Conservation (phyloP, 1,139 yeast species). For the Suhomyces panamericanus region DNA sequence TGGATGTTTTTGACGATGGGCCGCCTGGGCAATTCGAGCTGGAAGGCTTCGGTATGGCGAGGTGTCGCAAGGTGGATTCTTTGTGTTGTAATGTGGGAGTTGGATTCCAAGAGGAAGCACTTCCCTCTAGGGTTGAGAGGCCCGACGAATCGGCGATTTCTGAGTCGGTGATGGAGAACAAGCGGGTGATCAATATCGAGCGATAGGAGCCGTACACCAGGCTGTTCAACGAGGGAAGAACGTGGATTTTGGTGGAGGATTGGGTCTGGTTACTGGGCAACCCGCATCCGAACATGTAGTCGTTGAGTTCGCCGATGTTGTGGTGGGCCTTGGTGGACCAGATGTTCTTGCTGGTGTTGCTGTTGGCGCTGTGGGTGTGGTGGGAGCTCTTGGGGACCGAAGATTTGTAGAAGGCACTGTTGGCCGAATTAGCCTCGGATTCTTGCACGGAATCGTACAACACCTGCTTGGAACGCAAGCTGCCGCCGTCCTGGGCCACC, state of each 20-base stretch:
- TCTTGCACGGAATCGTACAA: conserved; percentile 47
- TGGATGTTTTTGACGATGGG: neutral
- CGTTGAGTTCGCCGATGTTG: conserved; percentile 45
- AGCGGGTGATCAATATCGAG: conserved; percentile 46
- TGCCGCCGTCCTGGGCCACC: conserved; percentile 56
- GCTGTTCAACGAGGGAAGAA: conserved; percentile 43
- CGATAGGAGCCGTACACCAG: conserved; percentile 29
- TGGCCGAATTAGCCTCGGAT: conserved; percentile 4
- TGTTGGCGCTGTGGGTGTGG: no score
- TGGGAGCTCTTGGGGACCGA: neutral
- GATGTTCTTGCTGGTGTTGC: conserved; percentile 1
- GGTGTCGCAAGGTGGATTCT: conserved; percentile 10
- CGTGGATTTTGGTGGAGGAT: conserved; percentile 48
- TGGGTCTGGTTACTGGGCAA: conserved; percentile 51
- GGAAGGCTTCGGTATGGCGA: conserved; percentile 2
- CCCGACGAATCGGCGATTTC: conserved; percentile 14
- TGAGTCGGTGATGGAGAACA: conserved; percentile 43
- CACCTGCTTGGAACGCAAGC: conserved; percentile 47
- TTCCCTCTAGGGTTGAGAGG: conserved; percentile 1
- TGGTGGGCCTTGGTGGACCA: conserved; percentile 36
- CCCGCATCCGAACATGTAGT: conserved; percentile 60
- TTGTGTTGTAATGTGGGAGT: conserved; percentile 32
- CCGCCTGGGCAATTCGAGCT: neutral
- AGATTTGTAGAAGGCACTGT: conserved; percentile 7
- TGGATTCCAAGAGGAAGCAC: conserved; percentile 30